Conservation (phyloP, 2,329 filamentous ascomycete species). For the Diaporthe sp. region DNA sequence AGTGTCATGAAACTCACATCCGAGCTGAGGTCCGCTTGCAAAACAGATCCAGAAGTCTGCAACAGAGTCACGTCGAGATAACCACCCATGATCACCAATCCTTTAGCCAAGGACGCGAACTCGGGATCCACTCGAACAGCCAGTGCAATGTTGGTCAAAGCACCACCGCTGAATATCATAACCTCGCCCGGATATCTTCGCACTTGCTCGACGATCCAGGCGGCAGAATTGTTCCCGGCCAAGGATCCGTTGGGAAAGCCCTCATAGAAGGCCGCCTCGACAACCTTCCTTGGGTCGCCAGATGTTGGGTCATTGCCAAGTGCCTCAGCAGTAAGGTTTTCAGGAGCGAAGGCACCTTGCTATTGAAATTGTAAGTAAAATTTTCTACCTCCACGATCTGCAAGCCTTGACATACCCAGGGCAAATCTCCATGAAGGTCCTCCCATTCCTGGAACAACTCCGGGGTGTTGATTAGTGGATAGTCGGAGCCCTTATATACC, state of each 20-base stretch:
- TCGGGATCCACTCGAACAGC: constrained; percentile 56
- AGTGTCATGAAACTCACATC: constrained; percentile 36
- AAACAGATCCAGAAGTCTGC: constrained; percentile 38
- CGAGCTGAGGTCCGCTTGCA: constrained; percentile 41
- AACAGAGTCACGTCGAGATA: constrained; percentile 56
- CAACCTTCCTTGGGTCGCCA: constrained; percentile 54
- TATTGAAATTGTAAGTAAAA: background rate
- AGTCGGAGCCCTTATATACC: constrained; percentile 57
- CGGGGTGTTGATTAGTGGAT: constrained; percentile 57
- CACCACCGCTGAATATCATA: constrained; percentile 57
- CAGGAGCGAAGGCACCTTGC: constrained; percentile 54
- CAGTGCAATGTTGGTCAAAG: constrained; percentile 60
- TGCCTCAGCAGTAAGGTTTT: constrained; percentile 54
- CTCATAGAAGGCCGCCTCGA: constrained; percentile 53
- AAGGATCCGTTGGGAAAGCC: constrained; percentile 57
- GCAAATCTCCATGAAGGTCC: constrained; percentile 52
- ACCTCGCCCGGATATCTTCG: constrained; percentile 60
- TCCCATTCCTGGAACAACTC: constrained; percentile 56
- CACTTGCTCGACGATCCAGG: constrained; percentile 59
- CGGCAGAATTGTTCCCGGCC: constrained; percentile 51
- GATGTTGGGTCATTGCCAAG: constrained; percentile 56
- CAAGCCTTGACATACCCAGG: constrained; percentile 44
- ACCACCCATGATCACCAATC: constrained; percentile 61
- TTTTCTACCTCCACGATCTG: too few species aligned
- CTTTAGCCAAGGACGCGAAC: constrained; percentile 57